phyloP scores from a whole-genome alignment of 768 basidiomycete genomes.

The Exsudoporus frostii region DNA sequence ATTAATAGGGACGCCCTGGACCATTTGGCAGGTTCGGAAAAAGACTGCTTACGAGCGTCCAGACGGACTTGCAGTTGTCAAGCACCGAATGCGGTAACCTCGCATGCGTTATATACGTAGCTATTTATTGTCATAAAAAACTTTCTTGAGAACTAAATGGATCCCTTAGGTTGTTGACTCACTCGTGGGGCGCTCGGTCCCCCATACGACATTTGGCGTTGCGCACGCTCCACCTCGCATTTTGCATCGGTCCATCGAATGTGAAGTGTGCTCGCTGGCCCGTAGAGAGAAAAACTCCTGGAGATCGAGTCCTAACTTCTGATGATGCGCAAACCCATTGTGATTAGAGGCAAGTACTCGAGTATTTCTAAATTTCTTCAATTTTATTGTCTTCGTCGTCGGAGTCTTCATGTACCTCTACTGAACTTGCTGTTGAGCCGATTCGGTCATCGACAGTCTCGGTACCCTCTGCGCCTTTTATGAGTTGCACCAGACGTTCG shows the following conservation, averaged over 20 bases:
- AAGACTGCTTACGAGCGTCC: not conserved
- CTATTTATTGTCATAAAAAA: slow-evolving; percentile 21
- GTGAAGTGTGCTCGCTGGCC: not conserved
- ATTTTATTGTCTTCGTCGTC: slow-evolving; percentile 74
- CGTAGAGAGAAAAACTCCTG: not conserved
- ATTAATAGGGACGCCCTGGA: not conserved
- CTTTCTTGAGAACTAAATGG: slow-evolving; percentile 19
- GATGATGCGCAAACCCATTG: slow-evolving; percentile 2
- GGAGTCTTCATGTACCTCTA: slow-evolving; percentile 25
- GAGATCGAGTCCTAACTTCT: not conserved
- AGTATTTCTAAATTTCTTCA: slow-evolving; percentile 59
- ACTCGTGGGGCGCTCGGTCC: slow-evolving; percentile 14
- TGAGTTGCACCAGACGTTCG: slow-evolving; percentile 81
- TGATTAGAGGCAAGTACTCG: slow-evolving; percentile 13
- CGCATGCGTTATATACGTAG: slow-evolving; percentile 14
- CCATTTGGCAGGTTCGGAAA: slow-evolving; percentile 1
- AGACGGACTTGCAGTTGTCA: slow-evolving; percentile 6
- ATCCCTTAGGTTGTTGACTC: slow-evolving; percentile 21
- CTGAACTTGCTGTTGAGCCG: slow-evolving; percentile 19
- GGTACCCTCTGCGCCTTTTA: slow-evolving; percentile 73
- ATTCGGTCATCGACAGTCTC: slow-evolving; percentile 41
- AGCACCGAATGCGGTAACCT: slow-evolving; percentile 13
- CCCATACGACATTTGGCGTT: not conserved
- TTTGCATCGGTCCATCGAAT: not conserved
- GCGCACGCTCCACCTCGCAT: not conserved